A percentile compares a stretch with the other conserved stretches of the same genome.
These are phyloP conservation scores for Blastobotrys parvus DNA, from an alignment of 805 yeast species.

Conservation along the genomic window DNA sequence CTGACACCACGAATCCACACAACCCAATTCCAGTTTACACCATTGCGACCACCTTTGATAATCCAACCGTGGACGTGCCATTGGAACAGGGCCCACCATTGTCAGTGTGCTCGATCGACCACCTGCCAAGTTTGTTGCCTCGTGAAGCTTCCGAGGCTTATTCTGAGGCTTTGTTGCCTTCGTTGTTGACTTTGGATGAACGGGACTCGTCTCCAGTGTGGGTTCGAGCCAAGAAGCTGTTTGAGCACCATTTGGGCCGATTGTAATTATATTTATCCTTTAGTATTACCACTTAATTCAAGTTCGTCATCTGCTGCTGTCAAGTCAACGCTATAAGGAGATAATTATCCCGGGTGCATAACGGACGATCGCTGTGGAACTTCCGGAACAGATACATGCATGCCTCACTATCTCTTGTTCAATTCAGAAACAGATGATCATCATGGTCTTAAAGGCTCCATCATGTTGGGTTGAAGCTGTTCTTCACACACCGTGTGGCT, in stretches of 20 bases:
- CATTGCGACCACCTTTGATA: slow-evolving; percentile 79
- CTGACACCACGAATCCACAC: slow-evolving; percentile 97
- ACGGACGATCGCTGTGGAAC: too few species aligned
- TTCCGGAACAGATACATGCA: too few species aligned
- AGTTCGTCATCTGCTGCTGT: too few species aligned
- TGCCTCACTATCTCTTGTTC: too few species aligned
- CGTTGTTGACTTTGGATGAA: slow-evolving; percentile 73
- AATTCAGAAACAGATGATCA: too few species aligned
- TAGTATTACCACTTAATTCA: too few species aligned
- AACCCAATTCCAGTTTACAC: slow-evolving; percentile 94
- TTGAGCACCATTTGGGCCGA: slow-evolving; percentile 76
- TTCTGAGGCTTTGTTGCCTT: slow-evolving; percentile 80
- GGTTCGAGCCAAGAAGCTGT: slow-evolving; percentile 79
- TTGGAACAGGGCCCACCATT: slow-evolving; percentile 75
- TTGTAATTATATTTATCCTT: too few species aligned
- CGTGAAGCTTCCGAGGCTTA: slow-evolving; percentile 95
- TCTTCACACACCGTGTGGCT: too few species aligned
- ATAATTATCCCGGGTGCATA: too few species aligned
- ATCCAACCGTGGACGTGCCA: slow-evolving; percentile 83
- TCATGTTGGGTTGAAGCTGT: too few species aligned
- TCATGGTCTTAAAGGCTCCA: too few species aligned
- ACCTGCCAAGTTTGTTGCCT: slow-evolving; percentile 89
- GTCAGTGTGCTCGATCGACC: slow-evolving; percentile 92
- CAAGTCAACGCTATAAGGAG: too few species aligned
- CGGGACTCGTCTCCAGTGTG: slow-evolving; percentile 83